phyloP scores from a whole-genome alignment of 768 basidiomycete genomes.

The Asterophora lycoperdoides region DNA sequence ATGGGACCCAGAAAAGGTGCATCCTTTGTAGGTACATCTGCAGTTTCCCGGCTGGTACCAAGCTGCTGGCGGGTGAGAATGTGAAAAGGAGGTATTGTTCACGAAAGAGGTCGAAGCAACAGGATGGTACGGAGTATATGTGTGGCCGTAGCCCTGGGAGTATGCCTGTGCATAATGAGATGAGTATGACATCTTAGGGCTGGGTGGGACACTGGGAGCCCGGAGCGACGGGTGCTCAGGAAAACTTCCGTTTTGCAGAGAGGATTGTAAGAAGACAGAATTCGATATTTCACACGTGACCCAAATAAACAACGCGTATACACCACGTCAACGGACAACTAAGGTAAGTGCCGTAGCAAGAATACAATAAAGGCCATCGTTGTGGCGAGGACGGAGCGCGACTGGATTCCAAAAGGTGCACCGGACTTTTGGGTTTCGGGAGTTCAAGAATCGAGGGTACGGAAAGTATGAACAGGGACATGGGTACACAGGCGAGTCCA shows the following conservation, averaged over 20 bases:
- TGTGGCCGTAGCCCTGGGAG: constrained; percentile 1
- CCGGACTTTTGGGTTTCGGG: constrained; percentile 11
- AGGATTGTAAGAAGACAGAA: too few species aligned
- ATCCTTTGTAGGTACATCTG: constrained; percentile 61
- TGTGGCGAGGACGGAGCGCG: constrained; percentile 8
- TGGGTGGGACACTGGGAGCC: too few species aligned
- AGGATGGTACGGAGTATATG: constrained; percentile 1
- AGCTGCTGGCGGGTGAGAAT: constrained; percentile 14
- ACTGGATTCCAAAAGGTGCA: constrained; percentile 9
- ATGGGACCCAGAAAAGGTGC: constrained; percentile 62
- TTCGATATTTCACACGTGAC: constrained; percentile 18
- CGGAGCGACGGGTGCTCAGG: constrained; percentile 5
- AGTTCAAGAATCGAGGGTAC: constrained; percentile 16
- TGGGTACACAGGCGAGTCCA: constrained; percentile 12
- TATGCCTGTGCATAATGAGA: constrained; percentile 21
- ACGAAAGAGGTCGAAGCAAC: neutral
- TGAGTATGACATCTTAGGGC: constrained; percentile 11
- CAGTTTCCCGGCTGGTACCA: constrained; percentile 63
- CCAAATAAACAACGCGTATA: constrained; percentile 15
- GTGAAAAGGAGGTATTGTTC: neutral
- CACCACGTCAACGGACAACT: constrained; percentile 15
- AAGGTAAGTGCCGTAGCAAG: constrained; percentile 13
- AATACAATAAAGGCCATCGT: constrained; percentile 12
- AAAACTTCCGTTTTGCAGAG: neutral
- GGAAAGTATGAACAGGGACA: constrained; percentile 13